Evolutionary conservation across 75 land plant genomes (phyloP), one percentile per base, ranked within the genome.

Genomic region (Cryptomeria japonica): DNA sequence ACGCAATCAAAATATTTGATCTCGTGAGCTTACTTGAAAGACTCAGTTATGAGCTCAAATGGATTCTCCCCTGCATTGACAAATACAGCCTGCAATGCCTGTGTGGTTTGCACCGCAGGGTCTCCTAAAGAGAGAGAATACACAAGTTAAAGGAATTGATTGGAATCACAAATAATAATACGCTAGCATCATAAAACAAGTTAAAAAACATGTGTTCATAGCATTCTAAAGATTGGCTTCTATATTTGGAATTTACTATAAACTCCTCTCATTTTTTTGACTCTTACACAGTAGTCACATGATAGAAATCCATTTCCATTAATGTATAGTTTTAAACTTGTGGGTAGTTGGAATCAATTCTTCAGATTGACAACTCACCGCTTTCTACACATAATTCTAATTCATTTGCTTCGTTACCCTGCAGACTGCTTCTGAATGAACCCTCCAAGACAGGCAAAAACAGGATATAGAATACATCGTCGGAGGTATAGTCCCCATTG

Each of bases 381-480:
- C 96, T 94, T 87, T 95, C 97, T 41, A 93, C 86, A 68, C 97
- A 94, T 22, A 95, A 72, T 46, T 94, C 89, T 7, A 95, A 87
- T 39, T 94, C 96, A 91, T 95, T 86, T 0, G 72, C 32, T 41
- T 88, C 78, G 80, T 89, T 94, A 28, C 97, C 97, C 88, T 95
- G 97, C 80, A 95, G 82, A 70, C 93, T 95, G 87, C 94, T 92
- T 82, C 96, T 92, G 55, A 95, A 95, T 28, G 85, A 58, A 61
- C 96, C 97, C 70, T 95, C 96, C 28, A 95, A 64, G 22, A 94
- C 80, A 9, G 97, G 96, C 89, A 94, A 89, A 56, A 95, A 90
- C 14, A 94, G 87, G 5, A 90, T 90, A 80, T 94, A 94, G 32
- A 80, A 87, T 25, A 47, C 34, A 32, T 87, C 28, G 25, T 55